Percentiles rank a stretch among this genome's conserved stretches.
These are phyloP conservation scores for Coriolopsis trogii DNA, from an alignment of 1,284 basidiomycete genomes.

Conservation along the genomic window DNA sequence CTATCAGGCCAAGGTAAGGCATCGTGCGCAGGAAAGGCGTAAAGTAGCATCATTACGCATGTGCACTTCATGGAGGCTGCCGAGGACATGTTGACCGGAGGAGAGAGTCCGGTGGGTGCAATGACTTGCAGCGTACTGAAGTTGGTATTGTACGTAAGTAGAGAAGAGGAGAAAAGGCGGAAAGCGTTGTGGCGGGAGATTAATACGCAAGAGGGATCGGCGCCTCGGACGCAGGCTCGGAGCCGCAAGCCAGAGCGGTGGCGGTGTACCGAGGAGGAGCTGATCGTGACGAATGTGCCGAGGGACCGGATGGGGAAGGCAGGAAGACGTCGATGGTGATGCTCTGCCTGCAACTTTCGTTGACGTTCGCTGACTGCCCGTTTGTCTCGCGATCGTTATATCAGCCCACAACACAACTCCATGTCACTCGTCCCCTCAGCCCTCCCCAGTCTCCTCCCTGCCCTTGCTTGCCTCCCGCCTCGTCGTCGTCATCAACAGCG, in stretches of 20 bases:
- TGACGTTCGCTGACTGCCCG: conserved; percentile 1
- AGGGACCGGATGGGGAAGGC: not conserved
- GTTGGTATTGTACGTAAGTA: too few species aligned
- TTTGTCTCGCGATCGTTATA: conserved; percentile 6
- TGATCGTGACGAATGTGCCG: conserved; percentile 4
- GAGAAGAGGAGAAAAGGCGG: too few species aligned
- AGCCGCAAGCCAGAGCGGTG: not conserved
- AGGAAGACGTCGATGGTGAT: not conserved
- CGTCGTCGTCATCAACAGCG: conserved; percentile 1
- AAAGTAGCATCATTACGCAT: too few species aligned
- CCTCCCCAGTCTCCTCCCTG: not conserved
- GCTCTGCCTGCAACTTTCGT: not conserved
- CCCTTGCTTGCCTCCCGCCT: not conserved
- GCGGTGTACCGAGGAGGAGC: conserved; percentile 8
- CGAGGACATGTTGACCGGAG: too few species aligned
- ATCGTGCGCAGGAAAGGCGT: too few species aligned
- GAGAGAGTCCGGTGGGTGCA: too few species aligned
- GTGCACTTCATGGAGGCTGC: too few species aligned
- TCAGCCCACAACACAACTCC: conserved; percentile 7
- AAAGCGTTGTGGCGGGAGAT: not conserved
- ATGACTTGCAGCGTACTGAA: too few species aligned
- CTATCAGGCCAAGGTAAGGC: too few species aligned
- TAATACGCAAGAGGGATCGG: conserved; percentile 5
- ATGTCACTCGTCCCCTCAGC: not conserved
- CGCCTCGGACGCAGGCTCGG: not conserved